A percentile compares a stretch with the other conserved stretches of the same genome.
These are phyloP conservation scores for Sugiyamaella grinbergsii DNA, from an alignment of 1,139 yeast species.

Conservation along the genomic window DNA sequence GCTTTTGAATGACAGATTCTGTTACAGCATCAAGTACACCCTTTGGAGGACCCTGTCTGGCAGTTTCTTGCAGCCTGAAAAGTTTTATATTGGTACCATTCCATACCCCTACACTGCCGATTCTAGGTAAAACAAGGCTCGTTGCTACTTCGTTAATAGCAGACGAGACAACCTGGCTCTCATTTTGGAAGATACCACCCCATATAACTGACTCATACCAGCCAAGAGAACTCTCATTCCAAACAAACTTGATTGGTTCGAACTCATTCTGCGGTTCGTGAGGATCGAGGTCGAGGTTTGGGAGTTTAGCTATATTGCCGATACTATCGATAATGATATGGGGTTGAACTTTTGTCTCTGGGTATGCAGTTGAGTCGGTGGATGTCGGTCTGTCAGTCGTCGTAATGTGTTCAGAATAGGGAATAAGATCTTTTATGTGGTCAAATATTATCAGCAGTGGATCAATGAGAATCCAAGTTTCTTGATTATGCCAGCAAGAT, in stretches of 20 bases:
- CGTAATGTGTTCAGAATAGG: conserved; percentile 24
- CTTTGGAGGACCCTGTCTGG: conserved; percentile 49
- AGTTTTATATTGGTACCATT: conserved; percentile 60
- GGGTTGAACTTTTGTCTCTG: conserved; percentile 30
- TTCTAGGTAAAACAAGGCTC: conserved; percentile 22
- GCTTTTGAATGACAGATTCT: conserved; percentile 44
- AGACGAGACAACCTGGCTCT: conserved; percentile 35
- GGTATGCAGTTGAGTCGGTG: background rate
- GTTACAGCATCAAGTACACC: conserved; percentile 59
- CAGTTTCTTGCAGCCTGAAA: conserved; percentile 55
- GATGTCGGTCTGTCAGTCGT: background rate
- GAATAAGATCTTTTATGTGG: conserved; percentile 16
- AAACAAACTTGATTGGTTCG: conserved; percentile 56
- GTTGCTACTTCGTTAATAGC: conserved; percentile 27
- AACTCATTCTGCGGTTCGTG: conserved; percentile 36
- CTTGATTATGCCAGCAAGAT: background rate
- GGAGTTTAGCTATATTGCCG: conserved; percentile 27
- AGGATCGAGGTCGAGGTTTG: conserved; percentile 31
- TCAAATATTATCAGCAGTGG: conserved; percentile 10
- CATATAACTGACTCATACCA: conserved; percentile 77
- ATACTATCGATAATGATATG: conserved; percentile 35
- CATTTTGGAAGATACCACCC: conserved; percentile 60
- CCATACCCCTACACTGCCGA: conserved; percentile 51
- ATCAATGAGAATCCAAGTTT: conserved; percentile 12
- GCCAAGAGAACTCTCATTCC: conserved; percentile 68